phyloP scores from a whole-genome alignment of 345 rosid species.

The Garcia nutans region DNA sequence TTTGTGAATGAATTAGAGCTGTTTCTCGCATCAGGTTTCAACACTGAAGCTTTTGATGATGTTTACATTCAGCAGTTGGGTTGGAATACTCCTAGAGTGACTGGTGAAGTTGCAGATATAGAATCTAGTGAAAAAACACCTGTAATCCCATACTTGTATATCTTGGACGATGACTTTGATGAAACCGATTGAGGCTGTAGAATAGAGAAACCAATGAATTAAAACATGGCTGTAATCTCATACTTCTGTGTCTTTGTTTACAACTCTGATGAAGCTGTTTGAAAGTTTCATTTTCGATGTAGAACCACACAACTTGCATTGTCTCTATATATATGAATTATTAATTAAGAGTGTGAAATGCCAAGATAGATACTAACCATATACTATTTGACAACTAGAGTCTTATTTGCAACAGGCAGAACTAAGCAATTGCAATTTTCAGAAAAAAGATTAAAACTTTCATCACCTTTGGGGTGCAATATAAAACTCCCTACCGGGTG shows the following conservation, averaged over 20 bases:
- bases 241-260: slow-evolving; percentile 47
- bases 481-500: too few relatives aligned
- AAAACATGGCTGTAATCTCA: slow-evolving; percentile 27
- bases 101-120: slow-evolving; percentile 19
- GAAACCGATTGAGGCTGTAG: slow-evolving; percentile 36
- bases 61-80: slow-evolving; percentile 50
- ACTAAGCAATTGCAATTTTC: too few relatives aligned
- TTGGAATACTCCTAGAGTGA: slow-evolving; percentile 35
- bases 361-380: too few relatives aligned
- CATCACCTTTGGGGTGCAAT: too few relatives aligned
- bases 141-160: slow-evolving; percentile 43
- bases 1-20: slow-evolving; percentile 65
- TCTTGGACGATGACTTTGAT: slow-evolving; percentile 54
- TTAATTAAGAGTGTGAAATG: not conserved
- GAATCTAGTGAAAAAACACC: slow-evolving; percentile 20
- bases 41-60: slow-evolving; percentile 66
- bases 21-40: slow-evolving; percentile 76
- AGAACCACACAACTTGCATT: not conserved
- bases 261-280: slow-evolving; percentile 41
- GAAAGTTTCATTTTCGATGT: slow-evolving; percentile 2
- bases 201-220: slow-evolving; percentile 22
- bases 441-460: too few relatives aligned
- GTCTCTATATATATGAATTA: too few relatives aligned
- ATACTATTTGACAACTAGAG: too few relatives aligned
- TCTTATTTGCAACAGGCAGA: too few relatives aligned